Conservation (phyloP, 306 rosid genomes). For the Fragaria iinumae region DNA sequence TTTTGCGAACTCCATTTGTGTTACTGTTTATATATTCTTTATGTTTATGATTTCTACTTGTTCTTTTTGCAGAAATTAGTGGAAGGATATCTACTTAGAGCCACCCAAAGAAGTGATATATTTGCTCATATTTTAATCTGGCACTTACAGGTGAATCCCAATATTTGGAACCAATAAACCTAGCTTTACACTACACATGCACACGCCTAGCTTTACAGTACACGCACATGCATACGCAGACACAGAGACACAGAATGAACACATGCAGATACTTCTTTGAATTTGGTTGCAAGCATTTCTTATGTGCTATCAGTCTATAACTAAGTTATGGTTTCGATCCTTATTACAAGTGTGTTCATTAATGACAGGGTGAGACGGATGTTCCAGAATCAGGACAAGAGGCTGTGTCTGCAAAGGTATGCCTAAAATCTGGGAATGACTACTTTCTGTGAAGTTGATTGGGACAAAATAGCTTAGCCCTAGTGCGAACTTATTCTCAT, state of each 20-base stretch:
- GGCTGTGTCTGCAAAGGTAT: conserved; percentile 63
- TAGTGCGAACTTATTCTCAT: neutral
- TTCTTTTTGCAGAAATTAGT: conserved; percentile 71
- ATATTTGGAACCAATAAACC: neutral
- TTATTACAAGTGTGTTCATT: conserved; percentile 27
- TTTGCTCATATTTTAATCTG: conserved; percentile 96
- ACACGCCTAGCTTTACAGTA: too few relatives aligned
- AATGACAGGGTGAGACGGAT: conserved; percentile 76
- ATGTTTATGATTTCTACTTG: conserved; percentile 22
- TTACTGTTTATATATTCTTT: conserved; percentile 6
- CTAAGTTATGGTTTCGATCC: conserved; percentile 16
- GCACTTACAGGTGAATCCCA: conserved; percentile 75
- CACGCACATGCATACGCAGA: too few relatives aligned
- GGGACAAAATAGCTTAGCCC: neutral
- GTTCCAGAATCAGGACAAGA: conserved; percentile 77
- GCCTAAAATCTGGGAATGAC: neutral
- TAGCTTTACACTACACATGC: neutral
- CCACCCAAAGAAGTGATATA: conserved; percentile 88
- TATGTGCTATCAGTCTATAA: neutral
- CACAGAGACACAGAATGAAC: neutral
- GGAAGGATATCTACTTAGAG: conserved; percentile 96
- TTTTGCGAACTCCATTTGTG: conserved; percentile 12
- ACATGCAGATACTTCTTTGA: neutral
- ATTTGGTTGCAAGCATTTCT: neutral
- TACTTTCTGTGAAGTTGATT: conserved; percentile 10